Evolutionary conservation across 768 basidiomycete species (phyloP), one percentile per base, ranked within the genome.

Genomic region (Rhizopogon sp.): DNA sequence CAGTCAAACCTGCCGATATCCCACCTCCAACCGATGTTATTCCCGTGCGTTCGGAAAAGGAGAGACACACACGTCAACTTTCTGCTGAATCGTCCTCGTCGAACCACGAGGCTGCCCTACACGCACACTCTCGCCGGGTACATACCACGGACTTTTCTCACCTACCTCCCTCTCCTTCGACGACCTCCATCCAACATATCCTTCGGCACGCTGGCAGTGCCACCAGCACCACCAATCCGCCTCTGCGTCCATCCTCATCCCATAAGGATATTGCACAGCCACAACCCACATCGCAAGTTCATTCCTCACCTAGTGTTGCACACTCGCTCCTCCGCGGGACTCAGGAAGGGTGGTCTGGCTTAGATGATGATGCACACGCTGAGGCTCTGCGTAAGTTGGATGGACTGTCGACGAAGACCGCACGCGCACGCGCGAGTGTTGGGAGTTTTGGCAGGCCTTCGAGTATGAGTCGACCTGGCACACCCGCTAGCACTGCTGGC

Each of bases 371-470:
- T 62, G 87, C 87, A 14, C 94, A 96, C 6, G 90, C 84, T 6
- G 94, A 96, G 63, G 92, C 93, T 8, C 76, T 99, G 37, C 83
- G 94, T 53, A 97, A 96, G 72, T 72, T 99, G 25, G 96, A 99
- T 63, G 96, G 96, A 0, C 68, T 97, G 10, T 81, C 82, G 10
- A 87, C 87, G 1, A 90, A 88, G 66, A 84, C 79, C 39, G 82
- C 87, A 9, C 82, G 88, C 46, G 82, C 88, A 10, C 82, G 91
- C 25, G 86, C 88, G 3, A 93, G 91, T 61, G 75, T 91, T 55
- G 79, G 79, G 47, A 91, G 85, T 66, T 77, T 88, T 47, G 84
- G 85, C 58, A 83, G 85, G 17, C 78, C 83, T 42, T 77, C 80
- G 7, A 80, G 78, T 62, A 73, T 78, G 50, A 88, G 87, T 70